Evolutionary conservation across 2,329 filamentous ascomycete species (phyloP).

Genomic region (Myriosclerotinia scirpicola): DNA sequence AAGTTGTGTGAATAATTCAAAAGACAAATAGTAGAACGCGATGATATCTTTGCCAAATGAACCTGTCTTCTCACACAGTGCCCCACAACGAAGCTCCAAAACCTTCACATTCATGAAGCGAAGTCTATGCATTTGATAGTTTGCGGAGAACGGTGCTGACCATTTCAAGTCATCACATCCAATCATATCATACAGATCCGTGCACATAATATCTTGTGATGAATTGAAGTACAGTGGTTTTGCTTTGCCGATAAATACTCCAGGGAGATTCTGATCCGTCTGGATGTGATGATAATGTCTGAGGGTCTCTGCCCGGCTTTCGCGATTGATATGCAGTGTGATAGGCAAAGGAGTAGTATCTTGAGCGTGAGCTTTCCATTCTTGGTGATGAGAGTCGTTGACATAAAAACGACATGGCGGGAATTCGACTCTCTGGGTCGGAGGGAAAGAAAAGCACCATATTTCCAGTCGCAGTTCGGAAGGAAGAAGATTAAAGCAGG

Average conservation of each 20-base stretch:
- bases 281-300: neutral
- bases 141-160: neutral
- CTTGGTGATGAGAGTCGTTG: neutral
- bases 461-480: neutral
- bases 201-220: neutral
- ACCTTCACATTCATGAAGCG: neutral
- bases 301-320: neutral
- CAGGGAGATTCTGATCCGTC: neutral
- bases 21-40: neutral
- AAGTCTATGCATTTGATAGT: neutral
- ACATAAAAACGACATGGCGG: neutral
- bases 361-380: neutral
- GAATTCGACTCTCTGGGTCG: neutral
- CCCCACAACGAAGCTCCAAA: slow-evolving; percentile 1
- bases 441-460: neutral
- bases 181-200: neutral
- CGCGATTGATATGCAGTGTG: neutral
- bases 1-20: slow-evolving; percentile 1
- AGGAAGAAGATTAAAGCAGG: neutral
- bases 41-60: neutral
- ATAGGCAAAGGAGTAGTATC: neutral
- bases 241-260: neutral
- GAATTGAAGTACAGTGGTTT: neutral
- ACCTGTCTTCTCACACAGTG: no score
- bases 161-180: no score